These are phyloP conservation scores for Phytophthora pisi DNA, from an alignment of 352 stramenopile genomes.

Conservation along the genomic window DNA sequence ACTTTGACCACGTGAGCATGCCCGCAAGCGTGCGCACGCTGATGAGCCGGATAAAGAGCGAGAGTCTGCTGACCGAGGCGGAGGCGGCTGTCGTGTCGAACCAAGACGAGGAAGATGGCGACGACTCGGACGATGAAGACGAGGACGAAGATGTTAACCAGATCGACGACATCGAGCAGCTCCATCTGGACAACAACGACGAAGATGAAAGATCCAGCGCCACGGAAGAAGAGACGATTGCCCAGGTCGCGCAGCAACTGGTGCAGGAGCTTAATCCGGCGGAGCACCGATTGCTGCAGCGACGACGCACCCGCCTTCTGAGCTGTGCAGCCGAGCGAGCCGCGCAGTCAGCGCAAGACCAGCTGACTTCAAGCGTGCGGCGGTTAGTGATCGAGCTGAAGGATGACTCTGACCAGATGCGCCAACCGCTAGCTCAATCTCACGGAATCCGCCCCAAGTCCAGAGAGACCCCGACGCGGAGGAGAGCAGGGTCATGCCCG, in stretches of 20 bases:
- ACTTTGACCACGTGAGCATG: constrained; percentile 54
- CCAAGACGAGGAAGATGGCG: constrained; percentile 41
- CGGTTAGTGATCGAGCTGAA: constrained; percentile 79
- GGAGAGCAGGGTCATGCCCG: constrained; percentile 75
- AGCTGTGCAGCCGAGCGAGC: constrained; percentile 42
- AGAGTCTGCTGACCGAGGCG: constrained; percentile 39
- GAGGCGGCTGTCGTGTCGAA: constrained; percentile 35
- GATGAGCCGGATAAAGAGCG: constrained; percentile 55
- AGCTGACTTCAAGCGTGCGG: constrained; percentile 76
- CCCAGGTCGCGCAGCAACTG: constrained; percentile 12
- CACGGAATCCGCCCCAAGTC: constrained; percentile 31
- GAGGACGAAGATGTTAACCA: constrained; percentile 15
- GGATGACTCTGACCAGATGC: constrained; percentile 58
- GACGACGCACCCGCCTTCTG: constrained; percentile 23
- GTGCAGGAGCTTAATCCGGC: constrained; percentile 24
- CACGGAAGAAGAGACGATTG: constrained; percentile 19
- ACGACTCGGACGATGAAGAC: constrained; percentile 3
- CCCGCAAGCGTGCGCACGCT: constrained; percentile 53
- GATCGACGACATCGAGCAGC: constrained; percentile 23
- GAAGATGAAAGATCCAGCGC: constrained; percentile 9
- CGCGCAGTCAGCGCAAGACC: constrained; percentile 49
- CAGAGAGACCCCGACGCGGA: constrained; percentile 25
- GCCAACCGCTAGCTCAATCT: constrained; percentile 26
- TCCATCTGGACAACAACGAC: constrained; percentile 26
- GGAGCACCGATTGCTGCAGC: constrained; percentile 25